Conservation (phyloP, 176 grass and related monocot species). For the Aegilops speltoides region DNA sequence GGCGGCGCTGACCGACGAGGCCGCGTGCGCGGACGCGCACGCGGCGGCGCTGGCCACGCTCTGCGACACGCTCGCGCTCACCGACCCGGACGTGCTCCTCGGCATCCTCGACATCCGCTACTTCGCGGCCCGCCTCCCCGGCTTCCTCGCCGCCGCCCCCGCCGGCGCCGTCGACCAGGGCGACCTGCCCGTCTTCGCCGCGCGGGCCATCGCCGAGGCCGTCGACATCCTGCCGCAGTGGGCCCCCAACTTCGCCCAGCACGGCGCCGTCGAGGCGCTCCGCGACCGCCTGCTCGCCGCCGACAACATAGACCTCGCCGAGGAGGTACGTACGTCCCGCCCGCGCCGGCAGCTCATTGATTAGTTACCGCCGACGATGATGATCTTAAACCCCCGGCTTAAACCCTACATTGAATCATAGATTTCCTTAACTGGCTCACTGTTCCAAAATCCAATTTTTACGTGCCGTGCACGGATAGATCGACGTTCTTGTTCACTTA, state of each 20-base stretch:
- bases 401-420: not conserved
- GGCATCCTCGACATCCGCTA: not conserved
- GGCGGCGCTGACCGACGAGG: not conserved
- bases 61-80: not conserved
- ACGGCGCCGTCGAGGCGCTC: conserved; percentile 41
- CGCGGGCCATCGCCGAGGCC: conserved; percentile 40
- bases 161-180: not conserved
- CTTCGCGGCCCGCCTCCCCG: conserved; percentile 13
- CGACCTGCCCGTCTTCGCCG: conserved; percentile 43
- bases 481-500: no score
- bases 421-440: no score
- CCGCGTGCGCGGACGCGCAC: not conserved
- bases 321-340: conserved; percentile 31
- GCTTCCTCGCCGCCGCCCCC: not conserved
- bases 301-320: conserved; percentile 54
- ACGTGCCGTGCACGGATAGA: no score
- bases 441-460: no score
- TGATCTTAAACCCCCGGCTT: not conserved
- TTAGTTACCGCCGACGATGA: not conserved
- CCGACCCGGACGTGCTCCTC: not conserved
- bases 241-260: not conserved
- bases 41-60: conserved; percentile 31
- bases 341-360: not conserved
- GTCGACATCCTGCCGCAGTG: conserved; percentile 28
- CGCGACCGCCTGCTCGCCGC: conserved; percentile 34